A percentile compares a stretch with the other conserved stretches of the same genome.
phyloP scores from a whole-genome alignment of 2,329 filamentous ascomycete species.

The Penicillium psychrosexuale region DNA sequence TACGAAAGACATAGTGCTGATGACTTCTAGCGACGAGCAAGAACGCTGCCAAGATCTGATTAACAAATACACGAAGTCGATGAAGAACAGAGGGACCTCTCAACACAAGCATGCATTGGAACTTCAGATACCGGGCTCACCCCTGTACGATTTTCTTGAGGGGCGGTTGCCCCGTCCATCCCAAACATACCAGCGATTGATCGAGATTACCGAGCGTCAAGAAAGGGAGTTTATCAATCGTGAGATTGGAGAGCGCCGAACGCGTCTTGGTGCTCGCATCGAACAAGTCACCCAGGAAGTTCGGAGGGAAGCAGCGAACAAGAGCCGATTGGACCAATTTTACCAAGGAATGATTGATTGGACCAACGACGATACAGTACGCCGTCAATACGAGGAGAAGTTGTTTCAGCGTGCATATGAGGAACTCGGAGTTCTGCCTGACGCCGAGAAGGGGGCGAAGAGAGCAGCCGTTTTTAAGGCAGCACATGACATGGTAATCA shows the following conservation, averaged over 20 bases:
- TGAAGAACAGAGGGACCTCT: conserved; percentile 66
- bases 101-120: conserved; percentile 76
- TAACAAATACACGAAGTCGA: conserved; percentile 75
- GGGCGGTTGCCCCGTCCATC: conserved; percentile 77
- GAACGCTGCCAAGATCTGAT: conserved; percentile 62
- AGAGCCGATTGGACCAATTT: conserved; percentile 73
- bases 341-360: conserved; percentile 87
- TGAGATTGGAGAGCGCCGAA: conserved; percentile 83
- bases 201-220: conserved; percentile 77
- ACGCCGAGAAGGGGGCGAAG: conserved; percentile 67
- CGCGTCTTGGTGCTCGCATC: conserved; percentile 78
- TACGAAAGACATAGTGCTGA: conserved; percentile 12
- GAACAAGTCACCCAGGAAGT: conserved; percentile 82
- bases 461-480: conserved; percentile 70
- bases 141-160: conserved; percentile 78
- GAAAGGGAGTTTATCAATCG: conserved; percentile 88
- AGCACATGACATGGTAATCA: conserved; percentile 90
- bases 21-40: conserved; percentile 51
- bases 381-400: conserved; percentile 86
- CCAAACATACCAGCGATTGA: conserved; percentile 75
- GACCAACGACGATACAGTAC: conserved; percentile 79
- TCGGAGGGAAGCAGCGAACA: conserved; percentile 74
- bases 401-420: conserved; percentile 78
- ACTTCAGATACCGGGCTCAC: conserved; percentile 73
- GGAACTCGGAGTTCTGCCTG: conserved; percentile 64